Conservation (phyloP, 148 eudicot genomes). For the Rhododendron ferrugineum region DNA sequence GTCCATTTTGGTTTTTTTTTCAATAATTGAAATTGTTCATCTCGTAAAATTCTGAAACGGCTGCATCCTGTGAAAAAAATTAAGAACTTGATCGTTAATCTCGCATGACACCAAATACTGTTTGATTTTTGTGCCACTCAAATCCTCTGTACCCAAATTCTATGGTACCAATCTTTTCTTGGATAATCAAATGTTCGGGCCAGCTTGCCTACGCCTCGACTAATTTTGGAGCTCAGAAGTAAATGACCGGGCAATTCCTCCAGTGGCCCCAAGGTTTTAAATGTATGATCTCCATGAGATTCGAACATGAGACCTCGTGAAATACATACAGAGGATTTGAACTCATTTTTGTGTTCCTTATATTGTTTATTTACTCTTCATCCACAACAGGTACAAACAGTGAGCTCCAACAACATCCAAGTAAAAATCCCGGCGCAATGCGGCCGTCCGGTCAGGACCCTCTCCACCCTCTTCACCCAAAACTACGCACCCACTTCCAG, state of each 20-base stretch:
- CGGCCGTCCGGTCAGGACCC: constrained; percentile 29
- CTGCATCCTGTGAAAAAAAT: background rate
- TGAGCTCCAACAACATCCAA: constrained; percentile 15
- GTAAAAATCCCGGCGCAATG: constrained; percentile 35
- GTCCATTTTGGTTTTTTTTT: background rate
- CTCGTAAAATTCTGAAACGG: background rate
- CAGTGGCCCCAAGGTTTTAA: too few species aligned
- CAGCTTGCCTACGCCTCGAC: rapidly evolving
- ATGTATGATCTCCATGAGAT: too few species aligned
- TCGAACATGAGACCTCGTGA: too few species aligned
- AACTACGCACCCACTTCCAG: constrained; percentile 36
- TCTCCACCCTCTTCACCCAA: constrained; percentile 20
- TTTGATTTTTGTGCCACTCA: background rate
- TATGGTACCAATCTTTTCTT: background rate
- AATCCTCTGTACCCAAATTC: background rate
- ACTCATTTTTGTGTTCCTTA: background rate
- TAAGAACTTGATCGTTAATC: background rate
- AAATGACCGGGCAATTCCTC: too few species aligned
- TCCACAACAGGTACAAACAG: constrained; percentile 3
- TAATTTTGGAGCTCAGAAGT: too few species aligned
- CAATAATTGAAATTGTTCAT: background rate
- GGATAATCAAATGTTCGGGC: background rate
- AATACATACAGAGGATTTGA: background rate
- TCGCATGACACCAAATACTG: background rate
- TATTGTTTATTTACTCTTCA: background rate